Evolutionary conservation across 2,329 filamentous ascomycete genomes (phyloP).

Genomic region (Sclerotinia spermophila): DNA sequence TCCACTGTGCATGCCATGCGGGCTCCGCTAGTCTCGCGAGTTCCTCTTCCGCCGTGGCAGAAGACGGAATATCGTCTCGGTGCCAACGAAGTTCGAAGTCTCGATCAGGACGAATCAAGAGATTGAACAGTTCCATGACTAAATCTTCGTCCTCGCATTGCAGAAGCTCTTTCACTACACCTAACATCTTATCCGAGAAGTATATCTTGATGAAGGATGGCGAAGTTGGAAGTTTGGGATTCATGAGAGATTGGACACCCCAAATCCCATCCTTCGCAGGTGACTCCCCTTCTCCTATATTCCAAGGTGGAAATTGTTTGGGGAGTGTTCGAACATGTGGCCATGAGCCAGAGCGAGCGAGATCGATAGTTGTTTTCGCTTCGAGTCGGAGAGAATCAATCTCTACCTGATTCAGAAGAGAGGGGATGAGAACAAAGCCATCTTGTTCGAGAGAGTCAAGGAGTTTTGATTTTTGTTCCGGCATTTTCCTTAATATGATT

Average conservation of each 20-base stretch:
- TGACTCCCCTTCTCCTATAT: conserved; percentile 35
- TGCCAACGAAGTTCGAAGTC: conserved; percentile 82
- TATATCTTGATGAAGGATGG: conserved; percentile 64
- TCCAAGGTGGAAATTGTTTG: conserved; percentile 90
- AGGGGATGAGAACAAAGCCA: conserved; percentile 72
- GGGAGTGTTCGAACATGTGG: conserved; percentile 78
- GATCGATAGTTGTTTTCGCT: conserved; percentile 52
- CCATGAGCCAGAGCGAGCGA: conserved; percentile 70
- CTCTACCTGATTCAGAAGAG: conserved; percentile 54
- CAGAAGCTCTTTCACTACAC: conserved; percentile 63
- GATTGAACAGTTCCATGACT: conserved; percentile 85
- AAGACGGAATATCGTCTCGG: conserved; percentile 73
- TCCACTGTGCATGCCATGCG: conserved; percentile 80
- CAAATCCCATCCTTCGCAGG: conserved; percentile 63
- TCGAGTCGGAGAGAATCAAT: conserved; percentile 59
- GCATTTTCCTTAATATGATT: conserved; percentile 16
- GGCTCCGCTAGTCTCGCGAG: conserved; percentile 54
- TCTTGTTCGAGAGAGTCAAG: conserved; percentile 54
- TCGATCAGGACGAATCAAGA: conserved; percentile 68
- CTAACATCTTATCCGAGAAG: conserved; percentile 63
- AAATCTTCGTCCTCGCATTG: conserved; percentile 55
- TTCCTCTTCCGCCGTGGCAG: conserved; percentile 65
- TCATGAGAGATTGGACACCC: conserved; percentile 83
- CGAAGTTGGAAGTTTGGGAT: conserved; percentile 63
- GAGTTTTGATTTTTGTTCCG: conserved; percentile 25